A percentile compares a stretch with the other conserved stretches of the same genome.
These are phyloP conservation scores for Saccharomyces hybrid DNA, from an alignment of 1,139 yeast genomes.

Conservation along the genomic window DNA sequence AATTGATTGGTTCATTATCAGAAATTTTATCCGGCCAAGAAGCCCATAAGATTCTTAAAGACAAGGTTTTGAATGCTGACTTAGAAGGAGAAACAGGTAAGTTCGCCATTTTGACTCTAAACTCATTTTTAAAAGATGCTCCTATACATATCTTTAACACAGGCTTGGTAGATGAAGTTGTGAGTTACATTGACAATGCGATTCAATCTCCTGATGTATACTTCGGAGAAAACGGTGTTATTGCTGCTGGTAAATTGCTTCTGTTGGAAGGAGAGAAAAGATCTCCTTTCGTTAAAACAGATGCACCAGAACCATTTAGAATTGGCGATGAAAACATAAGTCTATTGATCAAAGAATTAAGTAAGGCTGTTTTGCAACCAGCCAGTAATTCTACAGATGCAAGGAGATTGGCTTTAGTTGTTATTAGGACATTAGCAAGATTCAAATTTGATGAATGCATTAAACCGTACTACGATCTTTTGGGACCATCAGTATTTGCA, in stretches of 20 bases:
- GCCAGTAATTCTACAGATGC: slow-evolving; percentile 64
- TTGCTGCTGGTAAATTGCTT: slow-evolving; percentile 76
- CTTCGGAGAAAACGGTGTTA: slow-evolving; percentile 68
- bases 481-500: slow-evolving; percentile 70
- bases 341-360: slow-evolving; percentile 43
- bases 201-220: slow-evolving; percentile 44
- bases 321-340: slow-evolving; percentile 36
- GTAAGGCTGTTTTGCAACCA: slow-evolving; percentile 45
- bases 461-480: slow-evolving; percentile 44
- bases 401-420: slow-evolving; percentile 71
- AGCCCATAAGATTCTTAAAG: slow-evolving; percentile 51
- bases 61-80: slow-evolving; percentile 46
- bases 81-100: slow-evolving; percentile 38
- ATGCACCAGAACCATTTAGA: slow-evolving; percentile 31
- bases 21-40: slow-evolving; percentile 58
- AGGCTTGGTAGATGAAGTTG: slow-evolving; percentile 43
- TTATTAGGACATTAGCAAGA: slow-evolving; percentile 67
- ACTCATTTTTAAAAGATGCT: slow-evolving; percentile 74
- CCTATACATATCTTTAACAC: slow-evolving; percentile 52
- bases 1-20: slow-evolving; percentile 68
- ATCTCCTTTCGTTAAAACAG: slow-evolving; percentile 35
- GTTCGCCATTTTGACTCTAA: slow-evolving; percentile 66
- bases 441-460: slow-evolving; percentile 44
- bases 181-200: slow-evolving; percentile 42
- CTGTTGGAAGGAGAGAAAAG: slow-evolving; percentile 41